Percentiles rank a stretch among this genome's conserved stretches.
Evolutionary conservation across 345 rosid species (phyloP).

Genomic region (Ricinus communis): DNA sequence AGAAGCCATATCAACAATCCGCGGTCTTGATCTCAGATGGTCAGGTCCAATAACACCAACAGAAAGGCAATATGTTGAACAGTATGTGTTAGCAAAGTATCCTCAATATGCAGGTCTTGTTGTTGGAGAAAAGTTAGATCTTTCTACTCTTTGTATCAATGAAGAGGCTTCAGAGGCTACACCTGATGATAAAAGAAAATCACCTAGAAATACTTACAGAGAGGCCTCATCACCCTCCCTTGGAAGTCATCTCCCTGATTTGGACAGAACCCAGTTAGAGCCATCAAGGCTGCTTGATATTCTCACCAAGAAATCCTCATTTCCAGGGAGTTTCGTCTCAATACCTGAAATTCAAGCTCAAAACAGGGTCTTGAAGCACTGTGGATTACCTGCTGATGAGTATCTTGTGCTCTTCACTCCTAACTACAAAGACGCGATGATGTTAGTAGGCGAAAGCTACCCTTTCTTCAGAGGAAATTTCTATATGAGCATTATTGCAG

Average conservation of each 20-base stretch:
- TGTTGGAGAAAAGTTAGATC: conserved; percentile 51
- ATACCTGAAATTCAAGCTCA: conserved; percentile 71
- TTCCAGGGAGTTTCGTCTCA: conserved; percentile 67
- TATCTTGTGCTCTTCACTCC: conserved; percentile 69
- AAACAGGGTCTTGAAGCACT: conserved; percentile 57
- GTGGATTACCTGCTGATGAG: conserved; percentile 56
- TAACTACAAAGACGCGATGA: conserved; percentile 63
- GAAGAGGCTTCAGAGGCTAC: conserved; percentile 46
- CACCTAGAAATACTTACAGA: conserved; percentile 38
- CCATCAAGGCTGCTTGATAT: conserved; percentile 65
- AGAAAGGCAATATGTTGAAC: conserved; percentile 68
- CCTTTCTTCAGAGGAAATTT: conserved; percentile 68
- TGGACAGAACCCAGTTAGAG: conserved; percentile 57
- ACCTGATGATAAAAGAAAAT: conserved; percentile 39
- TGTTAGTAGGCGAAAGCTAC: conserved; percentile 71
- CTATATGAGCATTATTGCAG: conserved; percentile 49
- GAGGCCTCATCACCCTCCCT: conserved; percentile 38
- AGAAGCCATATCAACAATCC: conserved; percentile 71
- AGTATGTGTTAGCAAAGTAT: conserved; percentile 63
- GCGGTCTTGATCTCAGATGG: conserved; percentile 66
- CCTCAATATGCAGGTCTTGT: conserved; percentile 63
- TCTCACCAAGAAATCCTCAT: conserved; percentile 61
- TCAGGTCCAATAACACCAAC: conserved; percentile 72
- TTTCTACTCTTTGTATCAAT: conserved; percentile 50
- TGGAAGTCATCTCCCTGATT: conserved; percentile 45